phyloP scores from a whole-genome alignment of 345 rosid species.

The Euclidium syriacum region DNA sequence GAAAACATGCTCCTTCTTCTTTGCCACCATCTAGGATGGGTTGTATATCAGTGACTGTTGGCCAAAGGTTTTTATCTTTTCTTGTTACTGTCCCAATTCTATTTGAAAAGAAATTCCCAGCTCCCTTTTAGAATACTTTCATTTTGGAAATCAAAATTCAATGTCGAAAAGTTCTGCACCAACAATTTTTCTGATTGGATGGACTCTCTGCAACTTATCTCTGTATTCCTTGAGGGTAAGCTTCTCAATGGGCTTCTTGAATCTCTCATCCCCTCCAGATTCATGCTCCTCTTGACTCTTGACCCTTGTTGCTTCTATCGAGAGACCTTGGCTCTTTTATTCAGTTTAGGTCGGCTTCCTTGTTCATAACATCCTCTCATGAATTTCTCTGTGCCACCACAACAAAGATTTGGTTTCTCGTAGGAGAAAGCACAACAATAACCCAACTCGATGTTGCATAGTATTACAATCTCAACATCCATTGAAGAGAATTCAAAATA shows the following conservation, averaged over 20 bases:
- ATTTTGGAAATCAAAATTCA: slow-evolving; percentile 2
- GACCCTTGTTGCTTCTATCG: slow-evolving; percentile 35
- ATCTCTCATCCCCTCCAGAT: slow-evolving; percentile 15
- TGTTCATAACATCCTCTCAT: slow-evolving; percentile 16
- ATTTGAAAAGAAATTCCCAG: background rate
- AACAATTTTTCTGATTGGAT: slow-evolving; percentile 6
- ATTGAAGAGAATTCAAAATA: too few species aligned
- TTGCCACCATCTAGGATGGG: slow-evolving; percentile 1
- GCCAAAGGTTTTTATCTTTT: background rate
- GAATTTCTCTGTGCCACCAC: slow-evolving; percentile 37
- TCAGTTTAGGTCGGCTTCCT: slow-evolving; percentile 1
- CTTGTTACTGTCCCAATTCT: background rate
- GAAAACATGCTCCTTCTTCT: slow-evolving; percentile 17
- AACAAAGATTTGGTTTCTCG: slow-evolving; percentile 55
- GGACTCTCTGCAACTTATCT: slow-evolving; percentile 25
- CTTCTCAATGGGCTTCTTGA: slow-evolving; percentile 13
- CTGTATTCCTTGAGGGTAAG: slow-evolving; percentile 27
- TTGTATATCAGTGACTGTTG: slow-evolving; percentile 11
- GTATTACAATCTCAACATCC: slow-evolving; percentile 50
- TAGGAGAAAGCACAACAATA: slow-evolving; percentile 56
- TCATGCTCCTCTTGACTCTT: slow-evolving; percentile 24
- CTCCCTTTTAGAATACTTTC: too few species aligned
- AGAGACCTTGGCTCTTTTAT: slow-evolving; percentile 16
- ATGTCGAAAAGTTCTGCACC: background rate
- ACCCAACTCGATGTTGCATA: slow-evolving; percentile 55